Evolutionary conservation across 495 filamentous ascomycete genomes (phyloP).

Genomic region (Tuber umbilicatum): DNA sequence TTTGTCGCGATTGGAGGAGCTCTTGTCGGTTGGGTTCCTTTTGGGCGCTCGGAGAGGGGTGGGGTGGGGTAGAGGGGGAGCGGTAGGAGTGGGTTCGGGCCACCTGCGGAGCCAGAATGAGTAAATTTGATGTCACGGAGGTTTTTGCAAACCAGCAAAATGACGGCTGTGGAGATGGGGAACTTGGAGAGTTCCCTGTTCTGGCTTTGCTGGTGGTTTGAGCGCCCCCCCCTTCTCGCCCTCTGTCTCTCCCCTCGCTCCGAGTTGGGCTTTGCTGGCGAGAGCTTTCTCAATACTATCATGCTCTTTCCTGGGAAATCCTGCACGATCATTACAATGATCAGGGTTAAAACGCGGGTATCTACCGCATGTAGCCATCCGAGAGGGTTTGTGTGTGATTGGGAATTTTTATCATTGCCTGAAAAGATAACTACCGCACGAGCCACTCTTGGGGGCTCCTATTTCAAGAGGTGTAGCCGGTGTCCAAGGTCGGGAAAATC

Average conservation of each 20-base stretch:
- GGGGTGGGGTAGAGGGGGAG: too few relatives aligned
- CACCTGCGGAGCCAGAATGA: too few relatives aligned
- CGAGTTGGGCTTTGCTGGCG: neutral
- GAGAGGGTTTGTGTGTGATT: neutral
- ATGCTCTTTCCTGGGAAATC: neutral
- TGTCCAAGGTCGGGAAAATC: neutral
- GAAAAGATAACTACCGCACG: neutral
- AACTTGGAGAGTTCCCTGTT: neutral
- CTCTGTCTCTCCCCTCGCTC: neutral
- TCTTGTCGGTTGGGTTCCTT: neutral
- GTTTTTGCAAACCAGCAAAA: neutral
- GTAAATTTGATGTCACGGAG: neutral
- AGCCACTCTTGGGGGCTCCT: neutral
- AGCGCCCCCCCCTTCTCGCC: neutral
- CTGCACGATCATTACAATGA: neutral
- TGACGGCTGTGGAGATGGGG: neutral
- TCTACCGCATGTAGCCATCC: neutral
- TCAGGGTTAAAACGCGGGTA: neutral
- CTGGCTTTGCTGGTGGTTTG: neutral
- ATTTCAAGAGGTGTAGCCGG: neutral
- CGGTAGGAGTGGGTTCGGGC: too few relatives aligned
- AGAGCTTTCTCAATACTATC: neutral
- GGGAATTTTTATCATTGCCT: neutral
- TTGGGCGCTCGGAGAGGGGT: neutral
- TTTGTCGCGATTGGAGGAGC: too few relatives aligned